Evolutionary conservation across 306 rosid species (phyloP).

Genomic region (Casuarina glauca): DNA sequence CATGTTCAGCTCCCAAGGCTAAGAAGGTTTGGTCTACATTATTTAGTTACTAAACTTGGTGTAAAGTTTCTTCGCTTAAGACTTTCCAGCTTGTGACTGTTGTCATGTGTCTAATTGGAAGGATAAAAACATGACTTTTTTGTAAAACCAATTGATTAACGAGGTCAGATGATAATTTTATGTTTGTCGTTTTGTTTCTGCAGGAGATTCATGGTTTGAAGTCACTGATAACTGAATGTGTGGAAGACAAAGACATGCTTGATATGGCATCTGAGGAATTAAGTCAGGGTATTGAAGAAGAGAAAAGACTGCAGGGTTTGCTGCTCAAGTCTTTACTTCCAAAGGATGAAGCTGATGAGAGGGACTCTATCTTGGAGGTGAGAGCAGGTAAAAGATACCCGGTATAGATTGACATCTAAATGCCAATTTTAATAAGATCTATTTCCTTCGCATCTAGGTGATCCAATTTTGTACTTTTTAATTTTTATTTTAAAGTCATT

Average conservation of each 20-base stretch:
- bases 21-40: too few species aligned
- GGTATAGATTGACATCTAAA: constrained; percentile 22
- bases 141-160: not conserved
- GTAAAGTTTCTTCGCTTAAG: not conserved
- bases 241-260: constrained; percentile 83
- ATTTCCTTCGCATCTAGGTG: constrained; percentile 3
- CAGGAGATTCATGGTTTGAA: constrained; percentile 78
- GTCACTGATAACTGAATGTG: constrained; percentile 61
- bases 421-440: constrained; percentile 3
- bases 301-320: constrained; percentile 55
- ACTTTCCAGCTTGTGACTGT: not conserved
- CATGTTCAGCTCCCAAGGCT: too few species aligned
- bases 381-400: constrained; percentile 71
- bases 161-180: not conserved
- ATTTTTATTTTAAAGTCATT: not conserved
- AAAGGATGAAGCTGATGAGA: constrained; percentile 92
- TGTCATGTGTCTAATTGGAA: not conserved
- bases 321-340: constrained; percentile 82
- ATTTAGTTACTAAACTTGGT: too few species aligned
- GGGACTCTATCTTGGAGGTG: constrained; percentile 93
- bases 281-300: constrained; percentile 56
- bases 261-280: constrained; percentile 74
- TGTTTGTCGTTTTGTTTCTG: constrained; percentile 15
- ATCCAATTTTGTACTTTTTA: not conserved
- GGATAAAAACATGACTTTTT: not conserved